Conservation (phyloP, 2,329 filamentous ascomycete species). For the Pseudocercospora vitis region DNA sequence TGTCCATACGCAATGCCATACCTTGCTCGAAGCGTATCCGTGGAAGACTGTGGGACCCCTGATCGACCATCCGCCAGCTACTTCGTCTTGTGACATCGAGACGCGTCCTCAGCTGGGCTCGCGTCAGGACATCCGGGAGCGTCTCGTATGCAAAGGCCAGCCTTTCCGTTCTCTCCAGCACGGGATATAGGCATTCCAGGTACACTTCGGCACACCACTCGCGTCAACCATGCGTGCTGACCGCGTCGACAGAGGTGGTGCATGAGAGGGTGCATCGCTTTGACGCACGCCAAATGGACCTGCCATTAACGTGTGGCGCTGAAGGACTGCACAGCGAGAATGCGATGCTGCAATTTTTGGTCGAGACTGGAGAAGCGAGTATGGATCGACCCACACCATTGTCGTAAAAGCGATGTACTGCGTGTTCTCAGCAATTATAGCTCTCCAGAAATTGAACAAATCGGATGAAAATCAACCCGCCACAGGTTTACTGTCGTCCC, state of each 20-base stretch:
- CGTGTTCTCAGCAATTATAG: not conserved
- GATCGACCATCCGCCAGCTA: not conserved
- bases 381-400: not conserved
- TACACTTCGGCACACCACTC: not conserved
- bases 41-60: not conserved
- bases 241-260: not conserved
- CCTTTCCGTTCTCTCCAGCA: not conserved
- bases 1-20: not conserved
- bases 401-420: not conserved
- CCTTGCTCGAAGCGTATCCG: not conserved
- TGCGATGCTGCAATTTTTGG: slow-evolving; percentile 5
- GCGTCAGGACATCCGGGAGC: not conserved
- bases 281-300: not conserved
- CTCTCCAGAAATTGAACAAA: not conserved
- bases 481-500: not conserved
- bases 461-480: not conserved
- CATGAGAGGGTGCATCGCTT: not conserved
- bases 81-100: not conserved
- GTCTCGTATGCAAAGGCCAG: not conserved
- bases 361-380: slow-evolving; percentile 6
- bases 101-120: not conserved
- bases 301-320: slow-evolving; percentile 7
- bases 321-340: slow-evolving; percentile 17
- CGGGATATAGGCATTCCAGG: not conserved
- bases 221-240: not conserved